Evolutionary conservation across 495 filamentous ascomycete species (phyloP), one percentile per base, ranked within the genome.

Genomic region (Opeltia flavorubescens): DNA sequence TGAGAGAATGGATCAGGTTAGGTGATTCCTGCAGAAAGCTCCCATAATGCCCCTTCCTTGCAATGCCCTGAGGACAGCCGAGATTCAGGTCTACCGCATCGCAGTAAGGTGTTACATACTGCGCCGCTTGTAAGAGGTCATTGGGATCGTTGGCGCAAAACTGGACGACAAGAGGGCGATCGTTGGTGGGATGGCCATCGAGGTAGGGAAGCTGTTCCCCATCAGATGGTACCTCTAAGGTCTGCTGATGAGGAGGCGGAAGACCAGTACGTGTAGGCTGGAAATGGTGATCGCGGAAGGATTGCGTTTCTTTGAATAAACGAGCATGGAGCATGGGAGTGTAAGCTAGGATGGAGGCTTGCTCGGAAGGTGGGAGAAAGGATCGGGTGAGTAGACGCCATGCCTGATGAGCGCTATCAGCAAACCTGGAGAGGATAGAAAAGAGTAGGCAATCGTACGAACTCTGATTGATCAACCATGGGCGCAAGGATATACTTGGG

Each of bases 401-500:
- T 56, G 88, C 89, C 88, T 94, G 40, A 36, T 13, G 18, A 40
- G 20, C 13, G 2, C 44, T 46, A 48, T 68, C 39, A 60, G 60
- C 48, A n/a, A 9, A 38, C 9, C 18, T 20, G 21, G 1, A 28
- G n/a, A 21, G 27, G 34, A 18, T 39, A 36, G 7, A 48, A 12
- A 20, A 23, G 24, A 51, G 47, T 46, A 25, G 29, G 68, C 81
- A 50, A 12, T 12, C 38, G 15, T 70, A 95, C 89, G 67, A 95
- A 94, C 68, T 98, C 93, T 3, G 87, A 94, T 59, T 95, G 83
- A 53, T 96, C 91, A 18, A 99, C 91, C 91, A 99, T 99, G 27
- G 91, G 91, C 28, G 91, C 91, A 24, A 99, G 73, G 33, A 96
- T 75, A 52, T 83, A 79, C 58, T 84, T 93, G 0, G 91, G 91